Percentiles rank a stretch among this genome's conserved stretches.
These are phyloP conservation scores for Neurospora cerealis DNA, from an alignment of 495 filamentous ascomycete species.

Conservation along the genomic window DNA sequence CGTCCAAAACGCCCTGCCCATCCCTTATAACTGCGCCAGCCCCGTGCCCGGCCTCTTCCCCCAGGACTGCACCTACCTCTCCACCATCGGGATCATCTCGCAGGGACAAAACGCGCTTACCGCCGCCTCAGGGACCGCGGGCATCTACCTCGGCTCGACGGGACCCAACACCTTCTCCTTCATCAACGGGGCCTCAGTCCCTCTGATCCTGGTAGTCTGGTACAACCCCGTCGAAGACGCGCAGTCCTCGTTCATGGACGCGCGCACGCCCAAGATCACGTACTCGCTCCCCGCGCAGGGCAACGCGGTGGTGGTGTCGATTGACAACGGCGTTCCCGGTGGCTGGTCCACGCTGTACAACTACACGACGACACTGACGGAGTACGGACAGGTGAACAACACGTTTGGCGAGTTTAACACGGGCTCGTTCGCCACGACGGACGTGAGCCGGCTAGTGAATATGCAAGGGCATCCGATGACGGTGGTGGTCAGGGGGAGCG, in stretches of 20 bases:
- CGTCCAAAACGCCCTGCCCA: neutral
- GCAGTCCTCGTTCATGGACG: conserved; percentile 17
- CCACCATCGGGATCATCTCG: conserved; percentile 15
- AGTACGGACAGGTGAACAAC: conserved; percentile 26
- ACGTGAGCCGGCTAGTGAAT: conserved; percentile 29
- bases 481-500: conserved; percentile 1
- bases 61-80: conserved; percentile 18
- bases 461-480: conserved; percentile 28
- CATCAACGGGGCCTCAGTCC: conserved; percentile 14
- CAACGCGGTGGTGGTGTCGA: conserved; percentile 10
- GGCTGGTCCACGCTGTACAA: conserved; percentile 23
- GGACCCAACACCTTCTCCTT: conserved; percentile 23
- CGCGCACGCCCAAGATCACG: conserved; percentile 13
- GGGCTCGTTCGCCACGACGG: conserved; percentile 18
- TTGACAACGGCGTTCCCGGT: conserved; percentile 18
- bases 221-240: conserved; percentile 6
- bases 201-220: conserved; percentile 18
- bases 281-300: conserved; percentile 16
- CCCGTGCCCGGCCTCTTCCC: conserved; percentile 10
- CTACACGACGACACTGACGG: conserved; percentile 14
- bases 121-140: conserved; percentile 5
- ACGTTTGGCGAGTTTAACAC: conserved; percentile 31
- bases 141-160: conserved; percentile 15
- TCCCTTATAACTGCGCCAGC: conserved; percentile 3
- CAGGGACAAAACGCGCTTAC: conserved; percentile 15